Evolutionary conservation across 2,329 filamentous ascomycete genomes (phyloP).

Genomic region (Claviceps sp.): DNA sequence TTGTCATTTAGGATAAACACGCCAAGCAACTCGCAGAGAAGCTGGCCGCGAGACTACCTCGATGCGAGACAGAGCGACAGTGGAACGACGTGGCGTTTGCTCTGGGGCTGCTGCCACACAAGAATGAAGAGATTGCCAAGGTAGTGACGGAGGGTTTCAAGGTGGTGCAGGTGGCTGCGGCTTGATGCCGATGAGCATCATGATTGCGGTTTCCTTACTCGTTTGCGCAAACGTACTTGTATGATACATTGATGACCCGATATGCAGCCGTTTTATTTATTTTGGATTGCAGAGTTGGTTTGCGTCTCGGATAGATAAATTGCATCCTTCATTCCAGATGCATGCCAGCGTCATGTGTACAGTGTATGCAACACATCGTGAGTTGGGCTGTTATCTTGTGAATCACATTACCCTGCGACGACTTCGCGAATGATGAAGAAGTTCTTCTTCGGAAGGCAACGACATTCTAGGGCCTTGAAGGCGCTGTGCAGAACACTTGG

Average conservation of each 20-base stretch:
- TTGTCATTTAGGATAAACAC: slow-evolving; percentile 66
- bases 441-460: no score
- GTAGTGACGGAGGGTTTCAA: slow-evolving; percentile 63
- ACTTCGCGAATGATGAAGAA: no score
- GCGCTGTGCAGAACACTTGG: no score
- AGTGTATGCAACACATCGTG: no score
- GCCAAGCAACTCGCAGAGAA: slow-evolving; percentile 90
- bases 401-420: no score
- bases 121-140: slow-evolving; percentile 81
- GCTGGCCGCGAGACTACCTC: slow-evolving; percentile 67
- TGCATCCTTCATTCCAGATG: no score
- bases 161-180: slow-evolving; percentile 48
- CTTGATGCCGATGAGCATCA: slow-evolving; percentile 23
- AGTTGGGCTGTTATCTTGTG: no score
- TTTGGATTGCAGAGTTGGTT: background rate
- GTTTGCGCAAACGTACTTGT: background rate
- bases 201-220: background rate
- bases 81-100: slow-evolving; percentile 98
- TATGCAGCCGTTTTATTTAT: background rate
- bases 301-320: background rate
- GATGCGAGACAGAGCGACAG: slow-evolving; percentile 85
- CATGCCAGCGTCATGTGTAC: no score
- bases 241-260: background rate
- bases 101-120: slow-evolving; percentile 77
- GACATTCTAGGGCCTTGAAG: no score